These are phyloP conservation scores for Leccinum truebloodii DNA, from an alignment of 768 basidiomycete genomes.

Conservation along the genomic window DNA sequence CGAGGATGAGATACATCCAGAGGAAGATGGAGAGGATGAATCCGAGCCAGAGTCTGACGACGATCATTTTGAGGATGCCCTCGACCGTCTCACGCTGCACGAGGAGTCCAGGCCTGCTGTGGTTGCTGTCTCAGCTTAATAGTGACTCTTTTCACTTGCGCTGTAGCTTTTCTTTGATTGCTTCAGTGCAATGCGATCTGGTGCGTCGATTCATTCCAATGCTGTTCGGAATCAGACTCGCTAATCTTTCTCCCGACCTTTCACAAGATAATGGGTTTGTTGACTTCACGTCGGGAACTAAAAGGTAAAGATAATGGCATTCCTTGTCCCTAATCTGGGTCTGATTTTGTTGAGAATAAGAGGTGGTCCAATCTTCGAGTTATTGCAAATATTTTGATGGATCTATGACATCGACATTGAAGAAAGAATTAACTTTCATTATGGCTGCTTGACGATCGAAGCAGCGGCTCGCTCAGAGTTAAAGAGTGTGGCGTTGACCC, in stretches of 20 bases:
- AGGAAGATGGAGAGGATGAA: slow-evolving; percentile 36
- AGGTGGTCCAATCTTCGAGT: neutral
- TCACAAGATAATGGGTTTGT: no score
- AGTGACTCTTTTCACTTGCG: neutral
- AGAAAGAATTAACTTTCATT: neutral
- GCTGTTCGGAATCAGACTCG: no score
- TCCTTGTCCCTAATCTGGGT: no score
- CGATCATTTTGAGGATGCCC: slow-evolving; percentile 60
- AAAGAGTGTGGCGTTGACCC: no score
- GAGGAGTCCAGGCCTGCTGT: slow-evolving; percentile 13
- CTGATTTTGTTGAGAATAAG: no score
- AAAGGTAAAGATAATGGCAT: no score
- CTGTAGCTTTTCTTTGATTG: neutral
- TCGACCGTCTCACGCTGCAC: slow-evolving; percentile 54
- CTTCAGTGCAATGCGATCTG: neutral
- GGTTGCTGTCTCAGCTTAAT: slow-evolving; percentile 22
- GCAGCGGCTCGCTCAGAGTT: neutral
- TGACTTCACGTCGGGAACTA: no score
- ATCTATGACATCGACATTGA: neutral
- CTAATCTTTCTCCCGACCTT: no score
- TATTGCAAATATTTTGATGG: neutral
- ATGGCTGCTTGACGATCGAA: neutral
- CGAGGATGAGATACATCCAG: slow-evolving; percentile 38
- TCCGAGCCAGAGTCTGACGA: slow-evolving; percentile 41
- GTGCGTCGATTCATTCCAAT: slow-evolving; percentile 2